Conservation (phyloP, 1,139 yeast genomes). For the Saccharomyces hybrid region DNA sequence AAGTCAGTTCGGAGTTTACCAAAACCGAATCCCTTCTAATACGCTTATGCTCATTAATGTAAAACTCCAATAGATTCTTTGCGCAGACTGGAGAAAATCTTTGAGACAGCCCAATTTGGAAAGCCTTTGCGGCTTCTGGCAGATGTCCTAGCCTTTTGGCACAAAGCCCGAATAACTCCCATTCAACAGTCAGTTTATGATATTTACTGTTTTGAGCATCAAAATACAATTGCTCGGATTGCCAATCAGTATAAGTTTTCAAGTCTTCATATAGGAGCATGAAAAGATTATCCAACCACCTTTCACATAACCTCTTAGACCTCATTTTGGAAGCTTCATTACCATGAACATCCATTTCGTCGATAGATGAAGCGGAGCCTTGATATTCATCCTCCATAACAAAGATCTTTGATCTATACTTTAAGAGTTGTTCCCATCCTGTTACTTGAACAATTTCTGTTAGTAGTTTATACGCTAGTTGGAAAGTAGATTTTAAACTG, state of each 20-base stretch:
- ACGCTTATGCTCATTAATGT: slow-evolving; percentile 36
- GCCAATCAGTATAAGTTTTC: slow-evolving; percentile 89
- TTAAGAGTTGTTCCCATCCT: slow-evolving; percentile 86
- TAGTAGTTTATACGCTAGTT: slow-evolving; percentile 73
- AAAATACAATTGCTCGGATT: slow-evolving; percentile 80
- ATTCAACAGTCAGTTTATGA: slow-evolving; percentile 76
- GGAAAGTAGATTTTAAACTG: slow-evolving; percentile 75
- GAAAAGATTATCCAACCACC: slow-evolving; percentile 92
- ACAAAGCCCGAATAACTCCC: slow-evolving; percentile 86
- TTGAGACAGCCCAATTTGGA: slow-evolving; percentile 59
- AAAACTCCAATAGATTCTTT: slow-evolving; percentile 63
- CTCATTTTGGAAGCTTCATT: slow-evolving; percentile 1
- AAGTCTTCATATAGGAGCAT: slow-evolving; percentile 88
- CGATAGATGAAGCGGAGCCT: slow-evolving; percentile 21
- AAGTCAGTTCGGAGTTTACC: slow-evolving; percentile 24
- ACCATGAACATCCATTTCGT: neutral
- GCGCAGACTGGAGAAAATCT: slow-evolving; percentile 80
- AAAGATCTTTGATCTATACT: slow-evolving; percentile 79
- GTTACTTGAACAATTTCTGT: slow-evolving; percentile 68
- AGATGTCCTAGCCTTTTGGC: slow-evolving; percentile 78
- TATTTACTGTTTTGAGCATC: slow-evolving; percentile 74
- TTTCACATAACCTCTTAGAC: slow-evolving; percentile 79
- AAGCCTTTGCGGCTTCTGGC: slow-evolving; percentile 81
- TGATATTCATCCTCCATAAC: slow-evolving; percentile 92
- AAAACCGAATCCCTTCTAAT: slow-evolving; percentile 21